Conservation (phyloP, 176 grass and related monocot genomes). For the Musa beccarii region DNA sequence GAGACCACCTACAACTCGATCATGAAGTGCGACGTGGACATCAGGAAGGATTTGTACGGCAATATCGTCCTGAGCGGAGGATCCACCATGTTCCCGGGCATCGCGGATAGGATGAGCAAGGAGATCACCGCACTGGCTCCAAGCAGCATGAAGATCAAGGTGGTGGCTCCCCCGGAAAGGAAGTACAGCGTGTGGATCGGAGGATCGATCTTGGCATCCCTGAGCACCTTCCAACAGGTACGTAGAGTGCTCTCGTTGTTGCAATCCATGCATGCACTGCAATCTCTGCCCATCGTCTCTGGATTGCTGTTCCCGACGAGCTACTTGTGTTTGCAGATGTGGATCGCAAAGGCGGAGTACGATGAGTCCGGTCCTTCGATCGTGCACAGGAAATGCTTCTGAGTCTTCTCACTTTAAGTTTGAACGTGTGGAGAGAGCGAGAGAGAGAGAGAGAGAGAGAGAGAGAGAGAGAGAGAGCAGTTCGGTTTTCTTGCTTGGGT, state of each 20-base stretch:
- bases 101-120: slow-evolving; percentile 4
- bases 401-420: not conserved
- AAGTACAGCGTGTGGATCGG: slow-evolving; percentile 4
- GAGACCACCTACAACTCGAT: not conserved
- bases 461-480: no score
- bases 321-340: not conserved
- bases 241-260: no score
- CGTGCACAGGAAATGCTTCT: slow-evolving; percentile 6
- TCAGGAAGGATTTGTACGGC: slow-evolving; percentile 2
- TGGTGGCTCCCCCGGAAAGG: not conserved
- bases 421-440: no score
- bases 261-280: no score
- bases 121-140: not conserved
- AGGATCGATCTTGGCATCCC: not conserved
- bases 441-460: no score
- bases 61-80: not conserved
- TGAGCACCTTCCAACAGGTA: slow-evolving; percentile 3
- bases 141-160: slow-evolving; percentile 5
- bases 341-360: slow-evolving; percentile 4
- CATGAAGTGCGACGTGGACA: slow-evolving; percentile 2
- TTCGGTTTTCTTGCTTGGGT: no score
- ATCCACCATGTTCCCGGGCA: not conserved
- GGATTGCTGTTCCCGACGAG: no score
- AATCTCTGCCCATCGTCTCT: no score
- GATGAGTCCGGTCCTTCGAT: slow-evolving; percentile 5